Evolutionary conservation across 2,329 filamentous ascomycete species (phyloP), one percentile per base, ranked within the genome.

Genomic region (Thelonectria olida): DNA sequence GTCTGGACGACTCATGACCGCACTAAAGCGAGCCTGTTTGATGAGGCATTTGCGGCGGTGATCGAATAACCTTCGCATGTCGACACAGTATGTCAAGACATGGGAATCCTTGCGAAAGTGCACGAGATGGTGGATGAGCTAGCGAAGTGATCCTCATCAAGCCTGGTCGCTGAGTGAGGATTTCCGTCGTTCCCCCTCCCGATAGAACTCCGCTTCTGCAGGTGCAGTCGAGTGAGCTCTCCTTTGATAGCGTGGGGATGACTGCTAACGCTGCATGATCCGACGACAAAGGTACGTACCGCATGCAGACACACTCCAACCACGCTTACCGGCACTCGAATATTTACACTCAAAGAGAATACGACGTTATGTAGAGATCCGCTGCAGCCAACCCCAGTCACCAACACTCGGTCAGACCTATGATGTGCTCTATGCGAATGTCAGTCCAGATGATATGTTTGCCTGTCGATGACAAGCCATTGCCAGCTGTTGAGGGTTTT

Each of bases 11-110:
- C 61, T 58, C 64, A 66, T 61, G 58, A 62, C 58, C 60, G 57
- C 64, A 68, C 68, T 70, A 71, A 49, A 38, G 42, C 38, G 34
- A n/a, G n/a, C 51, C 44, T 57, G 67, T 71, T 71, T 71, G 61
- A 71, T 71, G 66, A 71, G 64, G 45, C 60, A 68, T 68, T 70
- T 67, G 67, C 44, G 54, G 48, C 53, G 57, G 15, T 54, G 52
- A 66, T 66, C 69, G 68, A 71, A 70, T 71, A 58, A 51, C 51
- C 51, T 64, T 68, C 61, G 38, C 25, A 50, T 52, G 52, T 42
- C 41, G 63, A 45, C 68, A 71, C 68, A 71, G 68, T 71, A 68
- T 57, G 63, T 34, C 57, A 45, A 44, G 59, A 45, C 56, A 69
- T 69, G 68, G 68, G 65, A 67, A 57, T 52, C 66, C 68, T 48